These are phyloP conservation scores for Hyparrhenia diplandra DNA, from an alignment of 176 grass and related monocot species.

Conservation along the genomic window DNA sequence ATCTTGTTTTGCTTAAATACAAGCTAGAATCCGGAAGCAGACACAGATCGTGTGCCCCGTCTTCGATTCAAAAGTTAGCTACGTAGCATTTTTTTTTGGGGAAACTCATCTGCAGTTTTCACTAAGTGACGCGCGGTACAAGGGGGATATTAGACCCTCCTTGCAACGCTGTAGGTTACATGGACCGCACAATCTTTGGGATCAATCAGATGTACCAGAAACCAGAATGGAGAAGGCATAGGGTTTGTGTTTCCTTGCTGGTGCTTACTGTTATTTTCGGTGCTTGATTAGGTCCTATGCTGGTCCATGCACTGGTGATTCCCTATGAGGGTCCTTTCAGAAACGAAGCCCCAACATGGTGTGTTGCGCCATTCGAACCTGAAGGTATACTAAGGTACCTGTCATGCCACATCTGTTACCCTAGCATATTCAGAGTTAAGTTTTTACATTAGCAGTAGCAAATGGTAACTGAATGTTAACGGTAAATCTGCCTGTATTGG, in stretches of 20 bases:
- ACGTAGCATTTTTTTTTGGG: no score
- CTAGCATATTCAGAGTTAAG: no score
- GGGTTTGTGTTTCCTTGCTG: slow-evolving; percentile 26
- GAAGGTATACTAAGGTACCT: slow-evolving; percentile 81
- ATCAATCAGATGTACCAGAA: slow-evolving; percentile 88
- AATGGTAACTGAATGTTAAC: not conserved
- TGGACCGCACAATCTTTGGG: slow-evolving; percentile 68
- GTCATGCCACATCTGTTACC: not conserved
- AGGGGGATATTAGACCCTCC: slow-evolving; percentile 64
- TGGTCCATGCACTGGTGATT: slow-evolving; percentile 58
- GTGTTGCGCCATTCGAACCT: slow-evolving; percentile 83
- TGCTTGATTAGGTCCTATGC: not conserved
- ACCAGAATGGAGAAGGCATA: slow-evolving; percentile 84
- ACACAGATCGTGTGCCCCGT: no score
- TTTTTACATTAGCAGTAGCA: not conserved
- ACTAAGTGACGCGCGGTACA: slow-evolving; percentile 65
- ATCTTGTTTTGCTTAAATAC: no score
- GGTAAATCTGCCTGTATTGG: not conserved
- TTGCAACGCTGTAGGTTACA: slow-evolving; percentile 91
- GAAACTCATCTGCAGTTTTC: not conserved
- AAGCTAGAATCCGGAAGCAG: no score
- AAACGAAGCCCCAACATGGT: slow-evolving; percentile 73
- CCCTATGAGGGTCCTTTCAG: slow-evolving; percentile 73
- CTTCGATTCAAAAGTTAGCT: no score
- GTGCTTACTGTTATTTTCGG: not conserved